These are phyloP conservation scores for Verticillium isaacii DNA, from an alignment of 2,329 filamentous ascomycete species.

Conservation along the genomic window DNA sequence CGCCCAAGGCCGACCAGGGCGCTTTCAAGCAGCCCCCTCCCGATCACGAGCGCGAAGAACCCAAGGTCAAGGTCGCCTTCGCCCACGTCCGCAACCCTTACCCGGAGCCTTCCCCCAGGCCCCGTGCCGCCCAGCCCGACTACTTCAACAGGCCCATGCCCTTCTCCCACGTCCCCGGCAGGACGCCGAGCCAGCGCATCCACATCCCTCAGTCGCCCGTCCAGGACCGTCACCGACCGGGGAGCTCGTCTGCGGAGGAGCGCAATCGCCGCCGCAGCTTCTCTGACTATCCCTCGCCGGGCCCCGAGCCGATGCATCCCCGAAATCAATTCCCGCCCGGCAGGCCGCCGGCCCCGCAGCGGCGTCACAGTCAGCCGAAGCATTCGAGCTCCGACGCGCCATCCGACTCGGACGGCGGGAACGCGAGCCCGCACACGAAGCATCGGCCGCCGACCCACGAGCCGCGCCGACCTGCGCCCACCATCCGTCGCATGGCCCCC, in stretches of 20 bases:
- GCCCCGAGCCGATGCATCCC: conserved; percentile 21
- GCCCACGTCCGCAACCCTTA: conserved; percentile 26
- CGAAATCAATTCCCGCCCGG: conserved; percentile 29
- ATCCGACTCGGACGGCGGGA: conserved; percentile 24
- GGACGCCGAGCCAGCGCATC: conserved; percentile 24
- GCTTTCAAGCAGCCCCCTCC: conserved; percentile 19
- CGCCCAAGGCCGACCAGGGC: conserved; percentile 27
- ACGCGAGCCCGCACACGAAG: conserved; percentile 17
- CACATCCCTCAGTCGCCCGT: conserved; percentile 23
- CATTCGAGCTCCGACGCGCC: conserved; percentile 36
- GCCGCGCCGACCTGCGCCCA: conserved; percentile 20
- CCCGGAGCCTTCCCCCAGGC: conserved; percentile 19
- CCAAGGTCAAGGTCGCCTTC: conserved; percentile 31
- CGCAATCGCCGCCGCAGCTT: conserved; percentile 43
- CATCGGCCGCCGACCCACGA: conserved; percentile 16
- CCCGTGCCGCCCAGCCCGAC: conserved; percentile 22
- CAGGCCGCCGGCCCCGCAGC: conserved; percentile 22
- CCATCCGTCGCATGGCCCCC: conserved; percentile 28
- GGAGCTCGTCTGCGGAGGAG: conserved; percentile 33
- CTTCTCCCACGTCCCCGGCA: conserved; percentile 36
- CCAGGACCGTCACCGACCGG: conserved; percentile 25
- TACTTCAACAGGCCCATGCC: conserved; percentile 28
- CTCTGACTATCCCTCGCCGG: conserved; percentile 41
- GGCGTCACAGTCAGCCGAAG: conserved; percentile 46
- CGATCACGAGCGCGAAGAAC: conserved; percentile 24